Conservation (phyloP, 1,139 yeast genomes). For the Suhomyces yuchorum region DNA sequence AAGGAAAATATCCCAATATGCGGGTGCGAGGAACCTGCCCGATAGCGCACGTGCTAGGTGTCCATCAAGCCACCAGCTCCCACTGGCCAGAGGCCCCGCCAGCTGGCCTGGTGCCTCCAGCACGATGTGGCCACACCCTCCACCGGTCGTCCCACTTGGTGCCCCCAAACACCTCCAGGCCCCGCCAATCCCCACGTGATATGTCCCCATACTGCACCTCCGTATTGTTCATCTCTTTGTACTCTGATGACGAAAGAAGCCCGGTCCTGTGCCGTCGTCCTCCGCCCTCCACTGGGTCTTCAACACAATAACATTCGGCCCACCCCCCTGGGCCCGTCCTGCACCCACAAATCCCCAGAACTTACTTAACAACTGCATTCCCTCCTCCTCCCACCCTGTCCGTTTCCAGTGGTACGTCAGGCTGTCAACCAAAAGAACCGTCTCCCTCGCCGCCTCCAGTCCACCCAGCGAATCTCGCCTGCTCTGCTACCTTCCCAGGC, state of each 20-base stretch:
- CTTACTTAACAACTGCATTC: not conserved
- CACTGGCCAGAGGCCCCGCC: too few species aligned
- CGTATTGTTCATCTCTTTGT: not conserved
- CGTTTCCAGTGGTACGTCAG: not conserved
- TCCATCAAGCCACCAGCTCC: not conserved
- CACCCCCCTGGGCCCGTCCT: not conserved
- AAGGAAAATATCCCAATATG: not conserved
- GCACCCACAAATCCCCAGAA: not conserved
- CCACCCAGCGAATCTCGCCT: not conserved
- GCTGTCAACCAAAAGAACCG: too few species aligned
- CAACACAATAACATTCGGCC: not conserved
- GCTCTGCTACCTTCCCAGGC: too few species aligned
- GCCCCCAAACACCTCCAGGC: not conserved
- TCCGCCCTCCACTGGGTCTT: not conserved
- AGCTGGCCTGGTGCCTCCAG: too few species aligned
- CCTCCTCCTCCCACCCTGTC: not conserved
- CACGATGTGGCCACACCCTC: too few species aligned
- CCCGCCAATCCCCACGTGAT: not conserved
- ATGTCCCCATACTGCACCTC: not conserved
- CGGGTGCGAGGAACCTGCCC: too few species aligned
- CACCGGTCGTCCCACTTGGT: too few species aligned
- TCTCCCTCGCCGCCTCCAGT: not conserved
- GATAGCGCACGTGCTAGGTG: not conserved
- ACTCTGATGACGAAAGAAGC: not conserved
- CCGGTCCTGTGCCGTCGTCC: not conserved